Conservation (phyloP, 1,139 yeast genomes). For the Yamadazyma sp. region DNA sequence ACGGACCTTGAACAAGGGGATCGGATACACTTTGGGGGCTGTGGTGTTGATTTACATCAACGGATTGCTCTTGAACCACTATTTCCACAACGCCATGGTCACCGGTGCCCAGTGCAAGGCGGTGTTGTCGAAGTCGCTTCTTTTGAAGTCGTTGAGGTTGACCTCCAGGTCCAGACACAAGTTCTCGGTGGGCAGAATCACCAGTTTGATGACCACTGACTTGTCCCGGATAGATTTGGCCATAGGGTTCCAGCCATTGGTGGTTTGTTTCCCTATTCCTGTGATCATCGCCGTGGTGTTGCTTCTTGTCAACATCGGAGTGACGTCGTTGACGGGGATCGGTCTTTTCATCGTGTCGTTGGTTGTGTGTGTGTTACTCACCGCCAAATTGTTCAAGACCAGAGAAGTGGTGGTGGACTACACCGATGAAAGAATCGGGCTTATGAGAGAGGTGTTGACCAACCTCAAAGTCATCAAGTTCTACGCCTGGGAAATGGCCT, state of each 20-base stretch:
- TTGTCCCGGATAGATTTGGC: constrained; percentile 49
- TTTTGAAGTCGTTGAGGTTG: constrained; percentile 41
- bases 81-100: constrained; percentile 45
- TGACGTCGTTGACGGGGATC: constrained; percentile 43
- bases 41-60: constrained; percentile 39
- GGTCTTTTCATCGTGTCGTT: constrained; percentile 44
- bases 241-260: constrained; percentile 46
- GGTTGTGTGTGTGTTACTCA: constrained; percentile 36
- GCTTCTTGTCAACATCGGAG: constrained; percentile 38
- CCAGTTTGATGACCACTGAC: constrained; percentile 47
- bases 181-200: constrained; percentile 42
- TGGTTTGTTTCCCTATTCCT: constrained; percentile 47
- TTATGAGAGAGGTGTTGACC: constrained; percentile 45
- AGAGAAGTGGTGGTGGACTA: constrained; percentile 41
- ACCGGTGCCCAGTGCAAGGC: constrained; percentile 49
- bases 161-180: constrained; percentile 33
- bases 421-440: constrained; percentile 43
- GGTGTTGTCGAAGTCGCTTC: constrained; percentile 38
- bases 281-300: constrained; percentile 41
- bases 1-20: constrained; percentile 34
- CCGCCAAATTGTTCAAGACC: constrained; percentile 34
- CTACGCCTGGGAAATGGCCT: constrained; percentile 51
- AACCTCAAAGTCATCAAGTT: constrained; percentile 46
- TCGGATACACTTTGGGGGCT: constrained; percentile 44
- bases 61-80: constrained; percentile 45